Evolutionary conservation across 768 basidiomycete genomes (phyloP), one percentile per base, ranked within the genome.

Genomic region (Pleurotus giganteus): DNA sequence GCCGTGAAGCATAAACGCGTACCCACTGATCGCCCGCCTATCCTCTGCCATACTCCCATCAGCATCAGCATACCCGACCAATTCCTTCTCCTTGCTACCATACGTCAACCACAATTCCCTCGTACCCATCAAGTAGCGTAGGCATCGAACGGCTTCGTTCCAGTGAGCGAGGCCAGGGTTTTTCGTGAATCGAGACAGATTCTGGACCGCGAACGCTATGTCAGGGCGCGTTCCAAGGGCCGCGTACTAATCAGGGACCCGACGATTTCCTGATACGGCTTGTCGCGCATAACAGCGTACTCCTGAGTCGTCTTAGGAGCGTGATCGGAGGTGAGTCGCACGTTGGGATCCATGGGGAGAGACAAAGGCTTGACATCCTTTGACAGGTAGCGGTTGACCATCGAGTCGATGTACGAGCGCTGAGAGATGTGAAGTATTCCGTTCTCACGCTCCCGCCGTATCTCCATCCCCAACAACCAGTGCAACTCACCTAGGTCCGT

Each of bases 381-480:
- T 13, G 71, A 56, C 43, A 64, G 53, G 57, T 65, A 70, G 8
- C 66, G 55, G 0, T 27, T 8, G 4, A 69, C 19, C 47, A 69
- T 60, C 5, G 68, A 57, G 54, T 69, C 60, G 54, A 75, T 66
- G 54, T 70, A 72, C 15, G 63, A 47, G 23, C 47, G 39, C 58
- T 77, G 74, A n/a, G 58, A 66, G 21, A 71, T 54, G 4, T 54
- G 42, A 8, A 71, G 21, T 2, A 60, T 67, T 5, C 58, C 39
- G 13, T 58, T 34, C 2, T 37, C 57, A 23, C 61, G 46, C 17
- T 59, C 53, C 1, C 58, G 39, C 19, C 34, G 55, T 21, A 68
- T 59, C 17, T 65, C 55, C 15, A 66, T 60, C 19, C 72, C 70
- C 0, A 73, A 53, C 1, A 71, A 51, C 67, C 66, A 71, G 17